A percentile compares a stretch with the other conserved stretches of the same genome.
These are phyloP conservation scores for Ceratocystis albifundus DNA, from an alignment of 2,329 filamentous ascomycete species.

Conservation along the genomic window DNA sequence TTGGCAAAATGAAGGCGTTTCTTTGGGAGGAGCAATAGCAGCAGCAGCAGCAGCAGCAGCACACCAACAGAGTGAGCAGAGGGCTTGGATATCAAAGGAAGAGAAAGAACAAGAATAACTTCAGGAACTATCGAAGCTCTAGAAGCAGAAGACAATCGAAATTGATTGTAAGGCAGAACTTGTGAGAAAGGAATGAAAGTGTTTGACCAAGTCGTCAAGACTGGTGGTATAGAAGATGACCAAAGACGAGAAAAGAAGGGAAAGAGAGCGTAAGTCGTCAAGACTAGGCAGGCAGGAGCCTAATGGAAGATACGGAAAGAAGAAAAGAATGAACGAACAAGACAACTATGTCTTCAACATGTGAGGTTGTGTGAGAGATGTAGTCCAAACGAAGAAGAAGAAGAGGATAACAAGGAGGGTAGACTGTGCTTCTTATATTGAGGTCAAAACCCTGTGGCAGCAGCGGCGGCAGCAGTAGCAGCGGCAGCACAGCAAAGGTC, in stretches of 20 bases:
- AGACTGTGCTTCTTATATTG: background rate
- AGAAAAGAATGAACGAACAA: slow-evolving; percentile 12
- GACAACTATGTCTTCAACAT: background rate
- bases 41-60: too few species aligned
- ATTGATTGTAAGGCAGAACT: background rate
- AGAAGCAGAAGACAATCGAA: background rate
- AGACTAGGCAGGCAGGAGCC: slow-evolving; percentile 14
- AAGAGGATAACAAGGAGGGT: background rate
- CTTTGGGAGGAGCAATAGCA: too few species aligned
- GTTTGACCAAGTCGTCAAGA: background rate
- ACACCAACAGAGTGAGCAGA: background rate
- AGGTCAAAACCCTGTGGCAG: background rate
- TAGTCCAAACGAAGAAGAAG: background rate
- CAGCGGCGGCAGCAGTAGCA: too few species aligned
- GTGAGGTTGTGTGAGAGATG: background rate
- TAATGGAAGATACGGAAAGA: slow-evolving; percentile 10
- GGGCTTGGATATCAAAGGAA: background rate
- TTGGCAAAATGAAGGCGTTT: background rate
- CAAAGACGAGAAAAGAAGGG: background rate
- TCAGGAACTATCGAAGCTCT: slow-evolving; percentile 13
- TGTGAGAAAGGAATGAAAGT: background rate
- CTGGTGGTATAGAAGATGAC: background rate
- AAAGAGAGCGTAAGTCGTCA: slow-evolving; percentile 18
- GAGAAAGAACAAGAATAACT: slow-evolving; percentile 10
- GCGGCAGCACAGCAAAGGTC: slow-evolving; percentile 4